Evolutionary conservation across 192 early-diverging fungal species (phyloP), one percentile per base, ranked within the genome.

Genomic region (Umbelopsis vinacea): DNA sequence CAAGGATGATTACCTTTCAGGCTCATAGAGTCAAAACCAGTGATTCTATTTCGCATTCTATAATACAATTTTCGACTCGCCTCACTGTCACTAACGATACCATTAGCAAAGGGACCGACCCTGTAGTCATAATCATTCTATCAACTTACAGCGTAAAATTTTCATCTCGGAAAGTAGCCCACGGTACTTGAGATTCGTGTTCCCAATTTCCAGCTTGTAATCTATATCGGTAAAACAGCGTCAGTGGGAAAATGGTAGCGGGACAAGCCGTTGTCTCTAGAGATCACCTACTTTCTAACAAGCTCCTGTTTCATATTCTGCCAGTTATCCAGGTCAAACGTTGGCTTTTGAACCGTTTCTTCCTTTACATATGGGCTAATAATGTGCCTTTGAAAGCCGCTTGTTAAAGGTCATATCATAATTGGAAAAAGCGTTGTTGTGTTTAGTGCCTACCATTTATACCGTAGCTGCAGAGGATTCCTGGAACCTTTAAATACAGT

Each of bases 41-140:
- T 3, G 35, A 63, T 63, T 19, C 57, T 63, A n/a, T 63, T 63
- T 22, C 57, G 57, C 57, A 63, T 63, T 63, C 57, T 63, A 63
- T 63, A 63, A 63, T 63, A 63, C 57, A 63, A 63, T 37, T 63
- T 63, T 35, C 57, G 57, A 37, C 57, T 63, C 2, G 57, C 57
- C n/a, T 63, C 57, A 26, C 57, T 63, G 26, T 63, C 57, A 29
- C 57, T 63, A 10, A 0, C 23, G 23, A 26, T 1, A 9, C 23
- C 11, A 26, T 24, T 54, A 54, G 22, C 26, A 54, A 8, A 8
- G 0, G 50, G 0, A 26, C 6, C 11, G 1, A 2, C 29, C 1
- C 1, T 29, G 29, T 29, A 29, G 29, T n/a, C 29, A 29, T 29
- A 29, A 3, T 29, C 29, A 29, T 29, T 29, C 3, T 29, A 29